These are phyloP conservation scores for Dothiorella sarmentorum DNA, from an alignment of 2,329 filamentous ascomycete species.

Conservation along the genomic window DNA sequence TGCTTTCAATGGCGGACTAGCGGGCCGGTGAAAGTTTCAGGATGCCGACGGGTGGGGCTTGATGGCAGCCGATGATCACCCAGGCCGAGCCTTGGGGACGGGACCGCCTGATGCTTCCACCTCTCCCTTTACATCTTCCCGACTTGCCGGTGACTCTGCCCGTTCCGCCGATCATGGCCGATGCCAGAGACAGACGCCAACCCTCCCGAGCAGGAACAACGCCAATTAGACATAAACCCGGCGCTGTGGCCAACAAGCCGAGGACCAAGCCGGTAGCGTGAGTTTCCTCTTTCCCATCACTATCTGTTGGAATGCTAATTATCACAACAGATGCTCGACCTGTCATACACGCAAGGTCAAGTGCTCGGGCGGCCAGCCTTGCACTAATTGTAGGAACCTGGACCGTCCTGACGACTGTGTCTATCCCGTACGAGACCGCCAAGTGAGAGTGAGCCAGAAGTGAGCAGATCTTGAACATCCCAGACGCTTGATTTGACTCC, in stretches of 20 bases:
- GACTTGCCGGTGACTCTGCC: neutral
- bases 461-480: constrained; percentile 13
- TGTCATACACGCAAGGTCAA: constrained; percentile 34
- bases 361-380: constrained; percentile 35
- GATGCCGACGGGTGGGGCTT: neutral
- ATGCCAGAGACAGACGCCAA: neutral
- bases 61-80: neutral
- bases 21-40: neutral
- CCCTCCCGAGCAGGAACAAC: neutral
- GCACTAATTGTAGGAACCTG: constrained; percentile 27
- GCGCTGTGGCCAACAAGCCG: neutral
- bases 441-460: constrained; percentile 31
- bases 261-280: constrained; percentile 11
- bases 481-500: neutral
- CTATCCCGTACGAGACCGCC: constrained; percentile 30
- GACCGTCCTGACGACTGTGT: constrained; percentile 24
- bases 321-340: constrained; percentile 24
- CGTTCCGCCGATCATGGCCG: neutral
- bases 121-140: neutral
- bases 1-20: too few species aligned
- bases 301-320: neutral
- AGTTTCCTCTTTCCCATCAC: neutral
- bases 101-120: neutral
- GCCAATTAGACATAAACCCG: neutral
- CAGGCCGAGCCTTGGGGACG: neutral